Conservation (phyloP, 768 basidiomycete genomes). For the Crucibulum laeve region DNA sequence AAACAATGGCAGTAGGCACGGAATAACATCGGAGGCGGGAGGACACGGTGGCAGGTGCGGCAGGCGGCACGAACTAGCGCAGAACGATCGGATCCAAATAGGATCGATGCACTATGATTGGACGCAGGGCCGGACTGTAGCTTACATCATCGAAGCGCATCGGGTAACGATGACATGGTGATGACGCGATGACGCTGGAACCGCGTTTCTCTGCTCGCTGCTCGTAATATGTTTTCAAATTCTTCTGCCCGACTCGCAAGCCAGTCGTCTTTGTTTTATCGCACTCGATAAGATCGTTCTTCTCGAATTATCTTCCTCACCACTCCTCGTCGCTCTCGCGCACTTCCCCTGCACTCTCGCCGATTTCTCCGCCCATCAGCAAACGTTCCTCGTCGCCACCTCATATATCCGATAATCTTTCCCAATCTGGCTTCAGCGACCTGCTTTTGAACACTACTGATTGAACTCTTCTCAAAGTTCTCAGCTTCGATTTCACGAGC, state of each 20-base stretch:
- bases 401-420: conserved; percentile 21
- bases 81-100: not conserved
- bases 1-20: not conserved
- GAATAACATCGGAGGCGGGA: not conserved
- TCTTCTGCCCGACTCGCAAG: too few relatives aligned
- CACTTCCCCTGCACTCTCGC: too few relatives aligned
- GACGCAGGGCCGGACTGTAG: too few relatives aligned
- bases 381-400: conserved; percentile 2
- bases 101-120: conserved; percentile 1
- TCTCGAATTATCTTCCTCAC: too few relatives aligned
- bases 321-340: too few relatives aligned
- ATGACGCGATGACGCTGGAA: not conserved
- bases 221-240: too few relatives aligned
- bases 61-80: conserved; percentile 3
- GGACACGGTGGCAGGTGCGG: not conserved
- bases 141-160: too few relatives aligned
- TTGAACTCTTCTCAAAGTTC: conserved; percentile 7
- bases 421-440: conserved; percentile 26
- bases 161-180: not conserved
- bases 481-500: conserved; percentile 9
- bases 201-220: too few relatives aligned
- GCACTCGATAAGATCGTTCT: too few relatives aligned
- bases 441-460: conserved; percentile 19
- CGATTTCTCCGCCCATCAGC: not conserved
- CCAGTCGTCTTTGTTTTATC: too few relatives aligned